phyloP scores from a whole-genome alignment of 106 monocot species.

The Gastrodia elata region DNA sequence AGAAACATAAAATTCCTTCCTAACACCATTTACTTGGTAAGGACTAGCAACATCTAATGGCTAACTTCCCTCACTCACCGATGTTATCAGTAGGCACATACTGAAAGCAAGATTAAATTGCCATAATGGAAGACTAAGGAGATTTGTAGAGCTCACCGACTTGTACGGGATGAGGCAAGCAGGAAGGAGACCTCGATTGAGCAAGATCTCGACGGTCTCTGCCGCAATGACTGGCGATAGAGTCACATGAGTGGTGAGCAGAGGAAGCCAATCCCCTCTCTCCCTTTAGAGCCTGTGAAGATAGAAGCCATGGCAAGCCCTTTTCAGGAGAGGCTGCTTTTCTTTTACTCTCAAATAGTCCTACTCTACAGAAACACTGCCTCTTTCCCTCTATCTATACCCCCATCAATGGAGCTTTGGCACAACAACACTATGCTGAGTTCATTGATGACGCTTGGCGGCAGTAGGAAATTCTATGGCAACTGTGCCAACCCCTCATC shows the following conservation, averaged over 20 bases:
- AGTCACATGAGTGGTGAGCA: slow-evolving; percentile 75
- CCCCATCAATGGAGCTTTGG: slow-evolving; percentile 43
- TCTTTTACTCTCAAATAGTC: slow-evolving; percentile 65
- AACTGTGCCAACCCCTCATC: background rate
- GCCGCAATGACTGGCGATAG: slow-evolving; percentile 64
- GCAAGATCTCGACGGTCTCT: slow-evolving; percentile 54
- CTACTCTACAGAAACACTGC: slow-evolving; percentile 86
- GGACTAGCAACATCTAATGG: background rate
- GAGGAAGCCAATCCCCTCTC: slow-evolving; percentile 65
- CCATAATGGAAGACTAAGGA: background rate
- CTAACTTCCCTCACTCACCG: background rate
- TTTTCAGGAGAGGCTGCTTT: slow-evolving; percentile 45
- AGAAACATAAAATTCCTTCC: background rate
- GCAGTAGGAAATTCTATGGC: background rate
- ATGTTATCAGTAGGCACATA: background rate
- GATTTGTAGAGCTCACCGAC: slow-evolving; percentile 16
- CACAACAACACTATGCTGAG: background rate
- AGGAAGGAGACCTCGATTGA: slow-evolving; percentile 41
- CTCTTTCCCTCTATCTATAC: slow-evolving; percentile 42
- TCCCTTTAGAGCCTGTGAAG: slow-evolving; percentile 15
- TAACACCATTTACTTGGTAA: background rate
- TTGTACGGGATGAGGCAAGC: slow-evolving; percentile 84
- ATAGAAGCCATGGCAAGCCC: slow-evolving; percentile 61
- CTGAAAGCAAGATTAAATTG: background rate
- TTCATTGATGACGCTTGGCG: background rate